phyloP scores from a whole-genome alignment of 148 eudicot genomes.

The Hydrangea macrophylla region DNA sequence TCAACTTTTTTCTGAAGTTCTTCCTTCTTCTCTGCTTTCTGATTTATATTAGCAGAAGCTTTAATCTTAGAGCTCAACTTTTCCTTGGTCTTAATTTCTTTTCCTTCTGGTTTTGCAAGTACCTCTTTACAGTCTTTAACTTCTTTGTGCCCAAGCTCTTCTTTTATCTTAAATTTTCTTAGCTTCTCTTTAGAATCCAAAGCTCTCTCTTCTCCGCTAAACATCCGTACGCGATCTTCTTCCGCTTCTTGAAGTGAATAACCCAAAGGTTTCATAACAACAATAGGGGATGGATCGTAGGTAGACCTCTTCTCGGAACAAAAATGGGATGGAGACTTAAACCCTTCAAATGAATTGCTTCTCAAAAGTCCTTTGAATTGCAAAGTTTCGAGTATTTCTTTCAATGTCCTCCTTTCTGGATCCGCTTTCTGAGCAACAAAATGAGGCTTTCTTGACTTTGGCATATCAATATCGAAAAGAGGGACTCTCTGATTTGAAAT shows the following conservation, averaged over 20 bases:
- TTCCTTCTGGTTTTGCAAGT: conserved; percentile 17
- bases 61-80: conserved; percentile 29
- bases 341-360: conserved; percentile 17
- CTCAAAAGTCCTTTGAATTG: conserved; percentile 51
- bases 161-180: conserved; percentile 21
- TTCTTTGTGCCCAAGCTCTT: conserved; percentile 23
- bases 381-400: conserved; percentile 49
- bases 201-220: conserved; percentile 14
- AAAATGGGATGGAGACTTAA: conserved; percentile 6
- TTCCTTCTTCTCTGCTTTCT: conserved; percentile 31
- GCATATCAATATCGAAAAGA: conserved; percentile 44
- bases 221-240: conserved; percentile 17
- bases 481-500: conserved; percentile 35
- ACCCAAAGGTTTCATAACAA: conserved; percentile 51
- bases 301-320: conserved; percentile 1
- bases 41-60: conserved; percentile 19
- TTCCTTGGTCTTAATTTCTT: conserved; percentile 15
- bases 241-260: conserved; percentile 23
- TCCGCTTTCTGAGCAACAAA: conserved; percentile 26
- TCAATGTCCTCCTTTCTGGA: conserved; percentile 39
- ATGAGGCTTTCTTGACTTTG: conserved; percentile 41
- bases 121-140: conserved; percentile 9
- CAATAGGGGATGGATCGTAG: conserved; percentile 57
- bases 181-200: conserved; percentile 9
- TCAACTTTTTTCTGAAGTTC: conserved; percentile 31